phyloP scores from a whole-genome alignment of 2,329 filamentous ascomycete genomes.

The Aureobasidium sp. region DNA sequence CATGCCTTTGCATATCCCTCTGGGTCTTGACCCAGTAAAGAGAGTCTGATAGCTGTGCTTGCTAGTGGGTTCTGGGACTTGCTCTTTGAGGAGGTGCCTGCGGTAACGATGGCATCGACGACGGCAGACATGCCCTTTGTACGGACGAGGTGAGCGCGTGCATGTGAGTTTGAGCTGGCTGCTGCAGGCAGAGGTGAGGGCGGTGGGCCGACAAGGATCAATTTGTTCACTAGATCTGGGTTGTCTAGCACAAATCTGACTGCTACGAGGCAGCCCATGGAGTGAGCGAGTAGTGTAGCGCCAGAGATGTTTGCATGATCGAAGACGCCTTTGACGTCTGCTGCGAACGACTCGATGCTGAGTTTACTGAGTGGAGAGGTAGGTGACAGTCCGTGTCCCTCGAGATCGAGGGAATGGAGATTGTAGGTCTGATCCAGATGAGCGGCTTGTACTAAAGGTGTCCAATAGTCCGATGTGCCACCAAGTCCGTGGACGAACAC shows the following conservation, averaged over 20 bases:
- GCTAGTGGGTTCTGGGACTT: conserved; percentile 33
- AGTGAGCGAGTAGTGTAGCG: conserved; percentile 42
- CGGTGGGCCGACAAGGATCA: conserved; percentile 42
- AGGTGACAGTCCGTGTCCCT: conserved; percentile 48
- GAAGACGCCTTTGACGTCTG: conserved; percentile 30
- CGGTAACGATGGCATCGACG: conserved; percentile 30
- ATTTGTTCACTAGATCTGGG: conserved; percentile 32
- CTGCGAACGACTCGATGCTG: conserved; percentile 35
- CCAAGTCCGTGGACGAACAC: conserved; percentile 51
- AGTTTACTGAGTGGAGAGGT: conserved; percentile 36
- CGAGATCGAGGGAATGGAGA: conserved; percentile 37
- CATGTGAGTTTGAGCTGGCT: conserved; percentile 21
- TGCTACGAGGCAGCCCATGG: conserved; percentile 43
- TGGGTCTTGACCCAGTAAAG: conserved; percentile 39
- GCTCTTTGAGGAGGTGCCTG: conserved; percentile 30
- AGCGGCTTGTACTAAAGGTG: conserved; percentile 33
- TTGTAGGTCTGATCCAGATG: conserved; percentile 18
- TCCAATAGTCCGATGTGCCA: conserved; percentile 36
- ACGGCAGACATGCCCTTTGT: conserved; percentile 37
- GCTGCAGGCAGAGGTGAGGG: conserved; percentile 36
- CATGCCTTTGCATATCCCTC: conserved; percentile 50
- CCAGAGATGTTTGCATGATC: neutral
- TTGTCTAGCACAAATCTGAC: conserved; percentile 32
- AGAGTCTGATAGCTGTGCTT: conserved; percentile 33
- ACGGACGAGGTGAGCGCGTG: conserved; percentile 34